Conservation (phyloP, 208 protist species). For the Trypanosoma melophagium region DNA sequence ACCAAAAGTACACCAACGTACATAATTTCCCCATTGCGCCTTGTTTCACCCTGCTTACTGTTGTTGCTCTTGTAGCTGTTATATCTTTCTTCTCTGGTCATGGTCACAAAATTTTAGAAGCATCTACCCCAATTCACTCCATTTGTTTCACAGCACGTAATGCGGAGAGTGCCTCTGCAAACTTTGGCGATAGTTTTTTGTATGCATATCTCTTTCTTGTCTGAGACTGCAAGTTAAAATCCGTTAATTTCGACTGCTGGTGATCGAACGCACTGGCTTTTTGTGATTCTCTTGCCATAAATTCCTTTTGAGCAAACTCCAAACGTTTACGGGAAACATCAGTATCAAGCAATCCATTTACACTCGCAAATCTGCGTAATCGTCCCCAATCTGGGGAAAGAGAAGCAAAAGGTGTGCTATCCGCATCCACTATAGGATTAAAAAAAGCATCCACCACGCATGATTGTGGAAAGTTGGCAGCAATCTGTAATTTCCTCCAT, state of each 20-base stretch:
- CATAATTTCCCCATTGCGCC: neutral
- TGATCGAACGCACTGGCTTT: neutral
- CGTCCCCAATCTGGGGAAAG: conserved; percentile 57
- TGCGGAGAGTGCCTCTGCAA: conserved; percentile 38
- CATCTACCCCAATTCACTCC: neutral
- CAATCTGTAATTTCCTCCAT: conserved; percentile 47
- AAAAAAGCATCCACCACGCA: conserved; percentile 63
- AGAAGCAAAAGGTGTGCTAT: conserved; percentile 38
- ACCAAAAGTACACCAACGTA: neutral
- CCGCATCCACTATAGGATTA: conserved; percentile 47
- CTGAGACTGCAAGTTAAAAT: conserved; percentile 40
- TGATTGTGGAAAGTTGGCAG: conserved; percentile 42
- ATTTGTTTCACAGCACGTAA: conserved; percentile 38
- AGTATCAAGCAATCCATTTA: conserved; percentile 54
- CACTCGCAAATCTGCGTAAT: conserved; percentile 55
- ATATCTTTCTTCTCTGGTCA: neutral
- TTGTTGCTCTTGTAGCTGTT: no score
- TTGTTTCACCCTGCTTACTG: neutral
- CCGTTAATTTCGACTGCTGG: conserved; percentile 43
- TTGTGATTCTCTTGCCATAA: conserved; percentile 21
- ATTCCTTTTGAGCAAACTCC: conserved; percentile 57
- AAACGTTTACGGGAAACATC: conserved; percentile 50
- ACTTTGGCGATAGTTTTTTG: conserved; percentile 57
- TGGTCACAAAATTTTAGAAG: no score
- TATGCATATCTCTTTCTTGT: conserved; percentile 39